phyloP scores from a whole-genome alignment of 805 yeast species.

The Saccharomycopsis synnaedendra region DNA sequence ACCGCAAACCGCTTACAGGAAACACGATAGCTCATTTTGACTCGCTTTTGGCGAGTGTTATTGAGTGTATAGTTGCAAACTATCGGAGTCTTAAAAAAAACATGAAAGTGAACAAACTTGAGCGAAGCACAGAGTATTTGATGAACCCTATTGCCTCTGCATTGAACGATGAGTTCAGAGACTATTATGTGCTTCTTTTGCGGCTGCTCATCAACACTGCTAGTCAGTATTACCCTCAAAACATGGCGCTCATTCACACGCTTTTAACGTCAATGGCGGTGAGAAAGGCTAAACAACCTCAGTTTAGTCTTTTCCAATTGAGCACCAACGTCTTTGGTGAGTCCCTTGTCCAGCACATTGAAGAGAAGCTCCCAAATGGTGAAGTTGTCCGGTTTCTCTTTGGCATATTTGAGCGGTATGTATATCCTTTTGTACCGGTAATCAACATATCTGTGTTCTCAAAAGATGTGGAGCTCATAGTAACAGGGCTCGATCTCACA shows the following conservation, averaged over 20 bases:
- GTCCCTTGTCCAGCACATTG: constrained; percentile 4
- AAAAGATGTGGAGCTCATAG: constrained; percentile 5
- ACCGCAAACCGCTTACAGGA: no score
- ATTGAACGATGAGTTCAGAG: neutral
- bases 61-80: no score
- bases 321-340: neutral
- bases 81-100: no score
- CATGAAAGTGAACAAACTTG: neutral
- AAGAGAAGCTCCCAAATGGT: constrained; percentile 2
- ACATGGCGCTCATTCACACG: neutral
- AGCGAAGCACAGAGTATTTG: constrained; percentile 2
- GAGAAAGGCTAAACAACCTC: neutral
- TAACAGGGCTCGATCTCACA: constrained; percentile 7
- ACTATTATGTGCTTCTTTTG: no score
- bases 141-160: constrained; percentile 3
- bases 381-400: constrained; percentile 6
- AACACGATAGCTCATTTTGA: no score
- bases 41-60: no score
- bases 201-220: no score
- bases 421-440: constrained; percentile 13
- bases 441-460: constrained; percentile 5
- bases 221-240: neutral
- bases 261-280: neutral
- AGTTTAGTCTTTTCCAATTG: neutral
- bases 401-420: constrained; percentile 6